Percentiles rank a stretch among this genome's conserved stretches.
phyloP scores from a whole-genome alignment of 768 basidiomycete species.

The Termitomyces bulborhizus region DNA sequence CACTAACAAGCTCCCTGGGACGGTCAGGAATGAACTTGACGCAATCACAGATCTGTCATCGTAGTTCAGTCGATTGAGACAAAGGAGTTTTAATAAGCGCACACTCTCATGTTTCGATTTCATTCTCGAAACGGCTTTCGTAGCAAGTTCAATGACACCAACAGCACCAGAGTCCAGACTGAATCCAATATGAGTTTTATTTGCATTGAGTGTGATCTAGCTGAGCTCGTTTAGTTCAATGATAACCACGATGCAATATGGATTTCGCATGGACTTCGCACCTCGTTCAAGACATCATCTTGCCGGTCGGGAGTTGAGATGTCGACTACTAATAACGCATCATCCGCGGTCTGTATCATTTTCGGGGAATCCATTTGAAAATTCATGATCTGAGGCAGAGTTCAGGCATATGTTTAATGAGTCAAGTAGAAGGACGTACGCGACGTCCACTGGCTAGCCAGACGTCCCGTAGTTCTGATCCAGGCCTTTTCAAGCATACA shows the following conservation, averaged over 20 bases:
- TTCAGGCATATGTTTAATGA: background rate
- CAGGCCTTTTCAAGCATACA: slow-evolving; percentile 34
- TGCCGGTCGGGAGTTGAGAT: slow-evolving; percentile 35
- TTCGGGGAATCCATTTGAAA: slow-evolving; percentile 41
- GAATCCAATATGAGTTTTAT: slow-evolving; percentile 57
- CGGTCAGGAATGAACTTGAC: slow-evolving; percentile 69
- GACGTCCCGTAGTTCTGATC: slow-evolving; percentile 37
- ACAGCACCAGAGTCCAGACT: slow-evolving; percentile 65
- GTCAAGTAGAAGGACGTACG: slow-evolving; percentile 28
- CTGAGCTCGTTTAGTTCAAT: too few relatives aligned
- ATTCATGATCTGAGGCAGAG: slow-evolving; percentile 29
- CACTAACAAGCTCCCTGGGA: slow-evolving; percentile 67
- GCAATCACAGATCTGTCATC: slow-evolving; percentile 59
- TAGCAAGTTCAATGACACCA: slow-evolving; percentile 57
- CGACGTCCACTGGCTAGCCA: slow-evolving; percentile 65
- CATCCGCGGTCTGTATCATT: slow-evolving; percentile 46
- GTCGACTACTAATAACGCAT: slow-evolving; percentile 41
- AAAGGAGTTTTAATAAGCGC: slow-evolving; percentile 15
- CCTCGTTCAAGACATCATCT: slow-evolving; percentile 66
- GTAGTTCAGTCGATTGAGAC: background rate
- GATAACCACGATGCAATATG: background rate
- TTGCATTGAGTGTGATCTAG: slow-evolving; percentile 58
- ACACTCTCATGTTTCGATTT: slow-evolving; percentile 60
- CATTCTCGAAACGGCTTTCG: slow-evolving; percentile 46
- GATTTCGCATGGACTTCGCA: slow-evolving; percentile 26